Conservation (phyloP, 108 stramenopile species). For the Nitzschia sp. region DNA sequence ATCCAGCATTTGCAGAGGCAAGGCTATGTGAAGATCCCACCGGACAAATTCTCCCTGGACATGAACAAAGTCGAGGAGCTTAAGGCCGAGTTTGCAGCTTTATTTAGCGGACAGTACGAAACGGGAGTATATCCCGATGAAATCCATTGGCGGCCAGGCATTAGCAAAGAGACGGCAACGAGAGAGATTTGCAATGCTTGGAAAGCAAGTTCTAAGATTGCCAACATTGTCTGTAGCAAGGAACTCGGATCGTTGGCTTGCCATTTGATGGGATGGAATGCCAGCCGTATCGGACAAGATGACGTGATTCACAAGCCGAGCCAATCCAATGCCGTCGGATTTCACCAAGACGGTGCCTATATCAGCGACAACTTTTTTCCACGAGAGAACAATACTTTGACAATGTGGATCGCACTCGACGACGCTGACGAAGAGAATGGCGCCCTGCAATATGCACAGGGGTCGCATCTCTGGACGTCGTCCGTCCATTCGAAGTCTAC, state of each 20-base stretch:
- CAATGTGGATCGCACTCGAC: slow-evolving; percentile 74
- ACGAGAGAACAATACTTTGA: slow-evolving; percentile 1
- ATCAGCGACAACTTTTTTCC: slow-evolving; percentile 31
- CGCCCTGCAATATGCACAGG: slow-evolving; percentile 50
- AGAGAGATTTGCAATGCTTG: slow-evolving; percentile 69
- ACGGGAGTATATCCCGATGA: slow-evolving; percentile 73
- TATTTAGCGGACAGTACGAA: slow-evolving; percentile 59
- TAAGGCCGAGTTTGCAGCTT: not conserved
- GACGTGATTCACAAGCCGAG: slow-evolving; percentile 72
- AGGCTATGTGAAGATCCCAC: slow-evolving; percentile 10
- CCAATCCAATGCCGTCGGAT: slow-evolving; percentile 40
- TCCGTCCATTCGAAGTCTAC: not conserved
- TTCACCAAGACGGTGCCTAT: slow-evolving; percentile 68
- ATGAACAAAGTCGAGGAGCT: not conserved
- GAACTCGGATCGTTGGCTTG: slow-evolving; percentile 39
- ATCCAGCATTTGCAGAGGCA: not conserved
- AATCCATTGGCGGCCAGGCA: slow-evolving; percentile 64
- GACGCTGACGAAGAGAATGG: slow-evolving; percentile 57
- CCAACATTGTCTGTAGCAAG: slow-evolving; percentile 39
- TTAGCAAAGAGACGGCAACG: slow-evolving; percentile 31
- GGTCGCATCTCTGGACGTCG: slow-evolving; percentile 47
- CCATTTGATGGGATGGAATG: slow-evolving; percentile 50
- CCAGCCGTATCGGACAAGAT: slow-evolving; percentile 64
- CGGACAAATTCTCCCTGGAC: not conserved
- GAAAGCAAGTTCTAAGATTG: slow-evolving; percentile 50